Conservation (phyloP, 2,329 filamentous ascomycete species). For the Trichoderma sp. region DNA sequence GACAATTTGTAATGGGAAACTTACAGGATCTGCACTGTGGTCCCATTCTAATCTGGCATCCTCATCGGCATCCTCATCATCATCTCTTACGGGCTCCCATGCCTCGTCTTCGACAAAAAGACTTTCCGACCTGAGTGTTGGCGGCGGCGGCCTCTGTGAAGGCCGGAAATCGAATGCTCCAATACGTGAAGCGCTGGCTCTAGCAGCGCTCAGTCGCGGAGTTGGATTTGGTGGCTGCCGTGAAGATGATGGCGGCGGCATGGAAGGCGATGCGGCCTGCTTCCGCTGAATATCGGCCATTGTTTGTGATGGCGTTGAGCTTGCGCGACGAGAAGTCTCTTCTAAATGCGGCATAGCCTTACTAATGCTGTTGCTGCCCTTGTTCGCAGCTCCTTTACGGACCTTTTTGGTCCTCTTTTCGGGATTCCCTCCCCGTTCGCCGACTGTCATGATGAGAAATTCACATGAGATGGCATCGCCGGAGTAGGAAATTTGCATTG, state of each 20-base stretch:
- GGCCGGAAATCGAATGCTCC: conserved; percentile 47
- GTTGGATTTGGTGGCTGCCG: conserved; percentile 31
- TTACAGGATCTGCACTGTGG: conserved; percentile 61
- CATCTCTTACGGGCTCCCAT: conserved; percentile 67
- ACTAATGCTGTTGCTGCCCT: conserved; percentile 24
- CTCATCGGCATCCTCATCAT: conserved; percentile 61
- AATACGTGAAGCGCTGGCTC: conserved; percentile 36
- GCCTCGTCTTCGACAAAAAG: conserved; percentile 74
- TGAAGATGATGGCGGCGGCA: conserved; percentile 27
- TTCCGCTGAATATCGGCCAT: conserved; percentile 25
- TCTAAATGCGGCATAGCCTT: conserved; percentile 41
- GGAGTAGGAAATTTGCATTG: conserved; percentile 70
- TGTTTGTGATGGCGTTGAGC: conserved; percentile 38
- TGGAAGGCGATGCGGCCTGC: conserved; percentile 5
- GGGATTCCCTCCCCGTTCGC: conserved; percentile 55
- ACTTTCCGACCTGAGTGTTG: conserved; percentile 61
- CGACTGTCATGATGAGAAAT: conserved; percentile 80
- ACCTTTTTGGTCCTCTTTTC: conserved; percentile 48
- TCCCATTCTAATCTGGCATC: conserved; percentile 73
- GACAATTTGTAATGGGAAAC: conserved; percentile 24
- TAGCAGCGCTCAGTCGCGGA: conserved; percentile 35
- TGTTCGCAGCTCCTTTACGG: conserved; percentile 38
- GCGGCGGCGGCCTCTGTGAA: conserved; percentile 52
- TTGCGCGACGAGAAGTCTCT: conserved; percentile 45
- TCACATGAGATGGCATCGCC: conserved; percentile 68